A percentile compares a stretch with the other conserved stretches of the same genome.
Evolutionary conservation across 108 stramenopile species (phyloP).

Genomic region (Cyclotella distinguenda): DNA sequence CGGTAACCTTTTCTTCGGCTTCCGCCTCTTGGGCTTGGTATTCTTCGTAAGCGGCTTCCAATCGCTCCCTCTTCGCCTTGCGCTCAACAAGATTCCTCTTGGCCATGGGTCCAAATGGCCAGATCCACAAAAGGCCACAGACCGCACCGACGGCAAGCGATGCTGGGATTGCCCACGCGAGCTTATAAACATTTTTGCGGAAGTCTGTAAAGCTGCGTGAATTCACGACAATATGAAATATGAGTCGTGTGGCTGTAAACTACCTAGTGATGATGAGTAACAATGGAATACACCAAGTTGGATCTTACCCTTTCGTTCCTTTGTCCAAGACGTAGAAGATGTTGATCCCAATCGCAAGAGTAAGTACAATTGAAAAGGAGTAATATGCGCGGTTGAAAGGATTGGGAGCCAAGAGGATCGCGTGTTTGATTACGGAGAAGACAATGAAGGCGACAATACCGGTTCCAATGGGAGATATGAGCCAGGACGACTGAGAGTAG

Average conservation of each 20-base stretch:
- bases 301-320: conserved; percentile 25
- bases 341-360: conserved; percentile 42
- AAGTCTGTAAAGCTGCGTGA: conserved; percentile 25
- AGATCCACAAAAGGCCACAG: conserved; percentile 48
- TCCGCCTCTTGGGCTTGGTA: too few relatives aligned
- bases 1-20: too few relatives aligned
- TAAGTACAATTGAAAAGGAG: conserved; percentile 54
- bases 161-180: conserved; percentile 21
- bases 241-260: too few relatives aligned
- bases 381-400: conserved; percentile 48
- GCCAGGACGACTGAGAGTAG: too few relatives aligned
- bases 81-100: conserved; percentile 16
- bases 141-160: conserved; percentile 29
- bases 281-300: too few relatives aligned
- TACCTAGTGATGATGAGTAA: too few relatives aligned
- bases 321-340: conserved; percentile 59
- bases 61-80: neutral
- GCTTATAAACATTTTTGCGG: conserved; percentile 30
- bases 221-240: too few relatives aligned
- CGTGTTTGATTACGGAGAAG: conserved; percentile 22
- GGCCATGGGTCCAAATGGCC: conserved; percentile 31
- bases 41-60: too few relatives aligned
- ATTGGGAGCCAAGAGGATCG: conserved; percentile 26
- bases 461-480: conserved; percentile 55
- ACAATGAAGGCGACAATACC: conserved; percentile 34